These are phyloP conservation scores for Russula lepida DNA, from an alignment of 768 basidiomycete species.

Conservation along the genomic window DNA sequence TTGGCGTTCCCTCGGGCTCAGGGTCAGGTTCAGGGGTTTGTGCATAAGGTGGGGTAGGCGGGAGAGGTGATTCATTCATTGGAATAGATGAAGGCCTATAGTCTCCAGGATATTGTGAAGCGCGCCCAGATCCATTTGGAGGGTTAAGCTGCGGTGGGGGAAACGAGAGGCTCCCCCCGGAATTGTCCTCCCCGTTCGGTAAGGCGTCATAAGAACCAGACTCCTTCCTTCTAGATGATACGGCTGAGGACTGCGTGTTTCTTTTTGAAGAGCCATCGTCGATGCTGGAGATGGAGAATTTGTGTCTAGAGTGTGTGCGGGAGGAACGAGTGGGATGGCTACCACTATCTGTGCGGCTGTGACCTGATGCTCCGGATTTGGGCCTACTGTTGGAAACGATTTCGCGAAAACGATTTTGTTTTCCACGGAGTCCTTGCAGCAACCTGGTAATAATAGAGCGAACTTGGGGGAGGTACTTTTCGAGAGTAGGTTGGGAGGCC, in stretches of 20 bases:
- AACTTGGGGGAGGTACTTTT: conserved; percentile 83
- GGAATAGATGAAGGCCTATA: conserved; percentile 1
- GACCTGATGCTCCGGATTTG: conserved; percentile 36
- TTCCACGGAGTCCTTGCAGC: conserved; percentile 86
- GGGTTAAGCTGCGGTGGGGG: conserved; percentile 15
- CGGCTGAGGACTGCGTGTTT: conserved; percentile 1
- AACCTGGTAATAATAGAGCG: conserved; percentile 87
- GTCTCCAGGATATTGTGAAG: conserved; percentile 6
- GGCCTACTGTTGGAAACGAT: conserved; percentile 56
- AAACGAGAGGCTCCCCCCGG: conserved; percentile 45
- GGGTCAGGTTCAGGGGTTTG: conserved; percentile 17
- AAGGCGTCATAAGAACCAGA: conserved; percentile 11
- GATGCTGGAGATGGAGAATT: conserved; percentile 26
- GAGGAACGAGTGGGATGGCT: conserved; percentile 42
- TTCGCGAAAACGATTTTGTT: conserved; percentile 82
- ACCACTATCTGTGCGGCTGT: conserved; percentile 41
- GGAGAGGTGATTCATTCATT: neutral
- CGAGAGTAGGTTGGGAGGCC: conserved; percentile 75
- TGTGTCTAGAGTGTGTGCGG: conserved; percentile 33
- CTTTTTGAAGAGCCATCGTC: conserved; percentile 26
- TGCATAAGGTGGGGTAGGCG: conserved; percentile 9
- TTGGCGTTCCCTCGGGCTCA: conserved; percentile 21
- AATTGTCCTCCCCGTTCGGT: conserved; percentile 33
- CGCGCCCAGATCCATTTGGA: conserved; percentile 1
- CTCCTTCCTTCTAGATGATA: conserved; percentile 23